Percentiles rank a stretch among this genome's conserved stretches.
Evolutionary conservation across 805 yeast genomes (phyloP).

Genomic region (Ogataea paradorogensis): DNA sequence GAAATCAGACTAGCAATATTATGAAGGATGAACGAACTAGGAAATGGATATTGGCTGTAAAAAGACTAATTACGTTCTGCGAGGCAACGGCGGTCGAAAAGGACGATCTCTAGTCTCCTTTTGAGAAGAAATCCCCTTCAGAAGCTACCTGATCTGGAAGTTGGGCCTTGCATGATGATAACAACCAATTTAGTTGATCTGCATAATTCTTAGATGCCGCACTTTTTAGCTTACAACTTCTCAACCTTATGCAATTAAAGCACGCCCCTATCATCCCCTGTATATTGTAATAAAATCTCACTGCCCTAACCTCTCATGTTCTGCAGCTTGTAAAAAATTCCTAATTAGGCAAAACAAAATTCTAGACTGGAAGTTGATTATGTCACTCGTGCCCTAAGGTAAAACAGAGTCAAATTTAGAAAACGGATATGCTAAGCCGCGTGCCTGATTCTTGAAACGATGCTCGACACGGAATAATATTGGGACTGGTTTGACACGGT

Average conservation of each 20-base stretch:
- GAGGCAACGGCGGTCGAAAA: constrained; percentile 28
- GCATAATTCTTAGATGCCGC: background rate
- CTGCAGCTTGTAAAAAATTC: background rate
- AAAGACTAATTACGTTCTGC: constrained; percentile 63
- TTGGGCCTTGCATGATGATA: background rate
- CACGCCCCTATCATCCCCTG: no score
- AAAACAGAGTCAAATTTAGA: constrained; percentile 1
- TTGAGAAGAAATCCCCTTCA: background rate
- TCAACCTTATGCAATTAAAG: no score
- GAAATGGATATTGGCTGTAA: constrained; percentile 71
- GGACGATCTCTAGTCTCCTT: background rate
- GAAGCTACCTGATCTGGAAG: constrained; percentile 2
- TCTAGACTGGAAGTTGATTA: constrained; percentile 8
- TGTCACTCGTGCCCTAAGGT: constrained; percentile 1
- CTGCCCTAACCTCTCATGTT: no score
- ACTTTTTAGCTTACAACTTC: no score
- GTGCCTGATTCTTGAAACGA: constrained; percentile 3
- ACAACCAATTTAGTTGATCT: background rate
- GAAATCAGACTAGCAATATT: constrained; percentile 55
- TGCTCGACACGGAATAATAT: background rate
- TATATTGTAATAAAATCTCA: no score
- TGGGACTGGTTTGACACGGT: no score
- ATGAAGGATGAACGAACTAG: constrained; percentile 76
- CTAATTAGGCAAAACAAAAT: constrained; percentile 3
- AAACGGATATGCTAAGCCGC: constrained; percentile 6